Percentiles rank a stretch among this genome's conserved stretches.
Evolutionary conservation across 345 rosid species (phyloP).

Genomic region (Citrus hindsii): DNA sequence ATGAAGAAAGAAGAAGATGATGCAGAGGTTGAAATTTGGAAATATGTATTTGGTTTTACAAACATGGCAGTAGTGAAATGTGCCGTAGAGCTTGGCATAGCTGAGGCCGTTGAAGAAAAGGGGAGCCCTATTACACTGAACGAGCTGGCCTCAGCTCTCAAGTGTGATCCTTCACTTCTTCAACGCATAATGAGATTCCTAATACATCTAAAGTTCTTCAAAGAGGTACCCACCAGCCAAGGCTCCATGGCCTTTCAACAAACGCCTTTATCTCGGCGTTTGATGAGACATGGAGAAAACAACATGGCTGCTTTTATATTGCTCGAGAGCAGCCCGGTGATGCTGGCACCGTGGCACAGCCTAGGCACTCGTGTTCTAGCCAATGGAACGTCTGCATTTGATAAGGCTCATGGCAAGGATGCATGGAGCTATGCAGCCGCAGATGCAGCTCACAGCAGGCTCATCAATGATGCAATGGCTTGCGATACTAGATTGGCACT

Average conservation of each 20-base stretch:
- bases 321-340: constrained; percentile 43
- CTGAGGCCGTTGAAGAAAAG: constrained; percentile 47
- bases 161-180: constrained; percentile 48
- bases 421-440: constrained; percentile 41
- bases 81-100: constrained; percentile 70
- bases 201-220: constrained; percentile 43
- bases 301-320: constrained; percentile 40
- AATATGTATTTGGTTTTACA: constrained; percentile 43
- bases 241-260: constrained; percentile 30
- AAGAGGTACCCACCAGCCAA: constrained; percentile 22
- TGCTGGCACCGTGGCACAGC: constrained; percentile 58
- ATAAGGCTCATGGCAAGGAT: constrained; percentile 38
- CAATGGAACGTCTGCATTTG: constrained; percentile 28
- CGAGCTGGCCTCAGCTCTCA: constrained; percentile 45
- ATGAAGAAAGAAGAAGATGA: constrained; percentile 17
- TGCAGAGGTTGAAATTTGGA: constrained; percentile 56
- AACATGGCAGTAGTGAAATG: constrained; percentile 67
- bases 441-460: constrained; percentile 33
- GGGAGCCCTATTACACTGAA: constrained; percentile 43
- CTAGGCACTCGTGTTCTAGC: constrained; percentile 40
- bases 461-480: constrained; percentile 68
- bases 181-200: constrained; percentile 66
- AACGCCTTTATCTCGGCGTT: constrained; percentile 60
- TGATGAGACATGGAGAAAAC: constrained; percentile 34
- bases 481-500: constrained; percentile 41